These are phyloP conservation scores for Russula brevipes DNA, from an alignment of 768 basidiomycete species.

Conservation along the genomic window DNA sequence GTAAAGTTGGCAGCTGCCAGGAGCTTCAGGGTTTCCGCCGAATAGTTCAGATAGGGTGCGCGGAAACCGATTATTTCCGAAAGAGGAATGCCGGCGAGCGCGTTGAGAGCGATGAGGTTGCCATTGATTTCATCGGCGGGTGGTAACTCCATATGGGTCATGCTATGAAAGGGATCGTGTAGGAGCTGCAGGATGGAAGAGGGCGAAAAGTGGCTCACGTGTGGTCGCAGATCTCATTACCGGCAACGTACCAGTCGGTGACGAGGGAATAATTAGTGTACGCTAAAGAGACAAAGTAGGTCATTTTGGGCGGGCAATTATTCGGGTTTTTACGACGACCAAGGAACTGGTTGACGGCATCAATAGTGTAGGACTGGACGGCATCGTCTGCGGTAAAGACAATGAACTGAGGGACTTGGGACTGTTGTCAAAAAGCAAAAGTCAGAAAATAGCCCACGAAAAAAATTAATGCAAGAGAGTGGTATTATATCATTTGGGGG, in stretches of 20 bases:
- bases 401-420: constrained; percentile 59
- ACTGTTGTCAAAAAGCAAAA: constrained; percentile 37
- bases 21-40: constrained; percentile 52
- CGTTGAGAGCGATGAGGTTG: constrained; percentile 72
- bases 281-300: constrained; percentile 65
- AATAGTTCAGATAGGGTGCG: constrained; percentile 69
- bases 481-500: background rate
- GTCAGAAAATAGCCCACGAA: background rate
- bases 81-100: constrained; percentile 71
- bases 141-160: constrained; percentile 71
- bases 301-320: constrained; percentile 69
- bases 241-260: constrained; percentile 75
- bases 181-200: background rate
- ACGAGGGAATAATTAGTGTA: constrained; percentile 77
- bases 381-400: constrained; percentile 77
- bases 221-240: constrained; percentile 79
- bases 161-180: constrained; percentile 38
- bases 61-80: constrained; percentile 64
- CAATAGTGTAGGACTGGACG: constrained; percentile 68
- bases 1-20: constrained; percentile 55
- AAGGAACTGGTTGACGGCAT: constrained; percentile 69
- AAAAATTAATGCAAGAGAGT: background rate
- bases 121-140: constrained; percentile 65
- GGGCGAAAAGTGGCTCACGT: constrained; percentile 42
- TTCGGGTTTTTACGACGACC: constrained; percentile 72